Evolutionary conservation across 768 basidiomycete species (phyloP), one percentile per base, ranked within the genome.

Genomic region (Pulveroboletus sp.): DNA sequence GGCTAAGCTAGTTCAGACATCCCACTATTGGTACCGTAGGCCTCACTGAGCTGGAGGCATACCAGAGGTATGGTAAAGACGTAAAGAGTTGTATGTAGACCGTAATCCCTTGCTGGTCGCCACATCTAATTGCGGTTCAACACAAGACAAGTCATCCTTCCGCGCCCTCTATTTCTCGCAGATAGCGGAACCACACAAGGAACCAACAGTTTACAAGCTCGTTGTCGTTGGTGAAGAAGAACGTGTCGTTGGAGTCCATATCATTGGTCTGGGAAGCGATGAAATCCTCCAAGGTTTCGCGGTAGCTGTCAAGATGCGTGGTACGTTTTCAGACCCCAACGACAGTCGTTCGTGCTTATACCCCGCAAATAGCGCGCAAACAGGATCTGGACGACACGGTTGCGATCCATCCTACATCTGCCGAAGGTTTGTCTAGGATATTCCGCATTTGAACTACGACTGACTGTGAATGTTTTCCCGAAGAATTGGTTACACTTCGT

Each of bases 271-370:
- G 53, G 96, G 96, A 36, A 89, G 86, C 61, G 96, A 99, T 64
- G 96, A 99, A 71, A 81, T 88, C 58, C 71, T 94, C 71, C 96
- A 99, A 76, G 95, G 95, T 55, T 97, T 96, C 69, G 90, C 74
- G 2, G 92, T 98, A n/a, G 96, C 96, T 12, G 76, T 99, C 59
- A 98, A 97, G 76, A 95, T 98, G 95, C 89, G 89, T 19, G 79
- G 76, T 79, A 59, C 11, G 76, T 68, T 10, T 29, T 9, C 7
- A 44, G 35, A 32, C 20, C 2, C 7, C 12, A 13, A 17, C n/a
- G n/a, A 6, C 31, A 14, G 29, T 29, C 20, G 14, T 42, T 19
- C n/a, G 22, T 8, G 7, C 51, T 61, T 12, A 68, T 24, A 19
- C 9, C 3, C 27, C 35, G 14, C 16, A n/a, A 39, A 20, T 26